These are phyloP conservation scores for Phytophthora lateralis DNA, from an alignment of 352 stramenopile genomes.

Conservation along the genomic window DNA sequence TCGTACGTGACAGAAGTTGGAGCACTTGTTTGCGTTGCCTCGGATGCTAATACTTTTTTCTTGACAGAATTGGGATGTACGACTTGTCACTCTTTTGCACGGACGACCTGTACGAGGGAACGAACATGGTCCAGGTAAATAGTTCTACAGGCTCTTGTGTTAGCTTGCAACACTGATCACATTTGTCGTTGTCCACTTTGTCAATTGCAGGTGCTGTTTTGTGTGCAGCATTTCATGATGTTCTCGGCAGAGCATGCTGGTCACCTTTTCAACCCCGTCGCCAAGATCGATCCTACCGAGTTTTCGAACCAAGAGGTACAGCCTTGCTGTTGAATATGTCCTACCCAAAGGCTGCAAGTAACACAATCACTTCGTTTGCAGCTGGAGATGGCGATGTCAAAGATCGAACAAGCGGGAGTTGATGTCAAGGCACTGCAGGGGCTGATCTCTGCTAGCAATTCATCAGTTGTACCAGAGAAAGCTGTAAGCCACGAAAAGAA, in stretches of 20 bases:
- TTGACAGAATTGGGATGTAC: slow-evolving; percentile 75
- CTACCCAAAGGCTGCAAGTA: not conserved
- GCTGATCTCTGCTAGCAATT: slow-evolving; percentile 32
- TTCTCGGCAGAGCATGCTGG: slow-evolving; percentile 58
- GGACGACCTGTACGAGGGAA: slow-evolving; percentile 85
- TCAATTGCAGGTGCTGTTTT: slow-evolving; percentile 65
- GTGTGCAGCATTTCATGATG: slow-evolving; percentile 76
- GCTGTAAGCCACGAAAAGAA: slow-evolving; percentile 16
- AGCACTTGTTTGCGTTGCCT: not conserved
- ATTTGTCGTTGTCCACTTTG: too few relatives aligned
- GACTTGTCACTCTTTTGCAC: slow-evolving; percentile 85
- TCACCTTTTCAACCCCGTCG: slow-evolving; percentile 52
- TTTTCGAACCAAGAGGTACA: slow-evolving; percentile 77
- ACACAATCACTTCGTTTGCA: slow-evolving; percentile 14
- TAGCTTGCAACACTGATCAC: too few relatives aligned
- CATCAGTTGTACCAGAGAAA: slow-evolving; percentile 9
- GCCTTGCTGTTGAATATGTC: not conserved
- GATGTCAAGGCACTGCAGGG: slow-evolving; percentile 53
- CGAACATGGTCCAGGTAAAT: slow-evolving; percentile 64
- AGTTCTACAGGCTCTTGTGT: too few relatives aligned
- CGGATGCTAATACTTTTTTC: not conserved
- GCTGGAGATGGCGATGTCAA: slow-evolving; percentile 74
- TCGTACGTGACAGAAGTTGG: slow-evolving; percentile 42
- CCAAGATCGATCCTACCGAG: slow-evolving; percentile 38
- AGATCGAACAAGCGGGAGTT: slow-evolving; percentile 65